These are phyloP conservation scores for Metschnikowia bowlesiae DNA, from an alignment of 805 yeast genomes.

Conservation along the genomic window DNA sequence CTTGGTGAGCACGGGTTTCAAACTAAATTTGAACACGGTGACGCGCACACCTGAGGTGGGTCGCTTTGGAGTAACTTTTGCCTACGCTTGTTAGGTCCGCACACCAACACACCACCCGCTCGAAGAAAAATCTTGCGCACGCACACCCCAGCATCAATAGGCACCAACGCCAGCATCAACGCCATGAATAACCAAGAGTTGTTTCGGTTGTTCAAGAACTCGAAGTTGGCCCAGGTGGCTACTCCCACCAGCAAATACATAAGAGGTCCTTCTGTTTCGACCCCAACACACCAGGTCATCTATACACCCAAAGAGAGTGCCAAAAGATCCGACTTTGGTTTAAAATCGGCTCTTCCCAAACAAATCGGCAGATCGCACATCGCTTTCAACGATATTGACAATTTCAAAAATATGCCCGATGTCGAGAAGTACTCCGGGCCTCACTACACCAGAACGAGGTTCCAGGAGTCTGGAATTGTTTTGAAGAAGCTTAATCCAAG, in stretches of 20 bases:
- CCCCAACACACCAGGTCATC: constrained; percentile 71
- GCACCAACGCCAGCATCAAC: not conserved
- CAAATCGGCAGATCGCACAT: constrained; percentile 56
- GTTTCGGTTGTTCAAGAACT: constrained; percentile 31
- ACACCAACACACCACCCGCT: constrained; percentile 15
- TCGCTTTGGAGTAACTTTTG: constrained; percentile 56
- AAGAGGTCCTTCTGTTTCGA: constrained; percentile 23
- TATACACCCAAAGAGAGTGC: constrained; percentile 64
- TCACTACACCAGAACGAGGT: constrained; percentile 57
- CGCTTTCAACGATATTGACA: constrained; percentile 63
- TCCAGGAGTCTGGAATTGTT: constrained; percentile 63
- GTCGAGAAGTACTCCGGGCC: constrained; percentile 62
- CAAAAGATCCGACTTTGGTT: constrained; percentile 68
- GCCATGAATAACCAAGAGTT: constrained; percentile 16
- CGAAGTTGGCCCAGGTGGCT: constrained; percentile 43
- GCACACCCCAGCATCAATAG: not conserved
- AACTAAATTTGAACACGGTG: constrained; percentile 36
- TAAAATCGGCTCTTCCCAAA: constrained; percentile 65
- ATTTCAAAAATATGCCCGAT: constrained; percentile 61
- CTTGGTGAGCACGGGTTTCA: constrained; percentile 69
- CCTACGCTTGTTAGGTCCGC: constrained; percentile 48
- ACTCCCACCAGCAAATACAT: constrained; percentile 32
- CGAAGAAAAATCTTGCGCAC: not conserved
- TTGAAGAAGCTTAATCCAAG: constrained; percentile 30
- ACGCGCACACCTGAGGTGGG: constrained; percentile 44